A percentile compares a stretch with the other conserved stretches of the same genome.
Evolutionary conservation across 2,329 filamentous ascomycete genomes (phyloP).

Genomic region (Metarhizium album): DNA sequence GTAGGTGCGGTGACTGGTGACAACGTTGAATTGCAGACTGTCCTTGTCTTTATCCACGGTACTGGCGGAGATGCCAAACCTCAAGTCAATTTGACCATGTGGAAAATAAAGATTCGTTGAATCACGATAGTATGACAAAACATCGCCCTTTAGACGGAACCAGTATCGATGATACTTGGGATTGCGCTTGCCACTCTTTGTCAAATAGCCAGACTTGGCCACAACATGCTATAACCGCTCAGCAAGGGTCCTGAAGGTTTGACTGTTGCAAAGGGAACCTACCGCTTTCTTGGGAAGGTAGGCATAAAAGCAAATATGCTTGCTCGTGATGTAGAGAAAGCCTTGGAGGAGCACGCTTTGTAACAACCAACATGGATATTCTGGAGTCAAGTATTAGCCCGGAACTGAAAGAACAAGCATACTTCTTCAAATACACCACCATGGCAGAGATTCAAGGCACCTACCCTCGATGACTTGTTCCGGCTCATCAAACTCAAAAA

Average conservation of each 20-base stretch:
- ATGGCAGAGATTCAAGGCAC: background rate
- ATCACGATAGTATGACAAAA: conserved; percentile 80
- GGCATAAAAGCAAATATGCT: conserved; percentile 93
- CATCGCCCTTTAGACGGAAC: conserved; percentile 87
- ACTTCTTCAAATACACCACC: too few relatives aligned
- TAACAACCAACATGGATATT: conserved; percentile 88
- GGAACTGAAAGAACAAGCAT: background rate
- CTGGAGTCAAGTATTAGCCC: conserved; percentile 26
- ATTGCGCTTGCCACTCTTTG: conserved; percentile 80
- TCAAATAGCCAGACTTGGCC: conserved; percentile 78
- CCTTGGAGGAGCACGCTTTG: conserved; percentile 88
- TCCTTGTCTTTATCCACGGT: conserved; percentile 71
- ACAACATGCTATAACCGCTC: conserved; percentile 47
- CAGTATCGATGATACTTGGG: conserved; percentile 83
- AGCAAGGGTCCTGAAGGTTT: conserved; percentile 4
- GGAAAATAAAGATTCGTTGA: conserved; percentile 84
- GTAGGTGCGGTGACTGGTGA: conserved; percentile 73
- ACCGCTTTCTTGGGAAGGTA: conserved; percentile 90
- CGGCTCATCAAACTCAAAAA: conserved; percentile 70
- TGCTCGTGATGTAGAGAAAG: conserved; percentile 88
- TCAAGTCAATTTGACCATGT: conserved; percentile 80
- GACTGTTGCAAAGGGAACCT: conserved; percentile 22
- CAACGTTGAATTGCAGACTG: conserved; percentile 64
- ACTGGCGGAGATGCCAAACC: conserved; percentile 81
- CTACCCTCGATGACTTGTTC: conserved; percentile 78